phyloP scores from a whole-genome alignment of 164 flowering plant species.

The Chimonanthus praecox region DNA sequence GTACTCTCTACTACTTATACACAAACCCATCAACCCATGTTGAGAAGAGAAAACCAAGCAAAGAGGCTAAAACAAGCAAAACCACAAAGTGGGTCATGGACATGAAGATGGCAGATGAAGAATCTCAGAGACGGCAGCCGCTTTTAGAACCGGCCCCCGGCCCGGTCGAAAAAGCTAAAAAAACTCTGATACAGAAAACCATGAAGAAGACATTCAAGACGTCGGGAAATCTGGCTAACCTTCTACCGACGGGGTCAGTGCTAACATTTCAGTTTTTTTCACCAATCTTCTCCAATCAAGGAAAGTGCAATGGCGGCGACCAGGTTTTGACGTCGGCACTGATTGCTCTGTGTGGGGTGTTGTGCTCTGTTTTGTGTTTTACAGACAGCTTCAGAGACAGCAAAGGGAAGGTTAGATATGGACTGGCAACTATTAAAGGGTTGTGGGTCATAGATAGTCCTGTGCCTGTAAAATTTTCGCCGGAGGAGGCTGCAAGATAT shows the following conservation, averaged over 20 bases:
- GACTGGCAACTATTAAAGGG: conserved; percentile 48
- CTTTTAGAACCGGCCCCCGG: conserved; percentile 4
- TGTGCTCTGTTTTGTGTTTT: conserved; percentile 49
- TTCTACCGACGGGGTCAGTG: conserved; percentile 30
- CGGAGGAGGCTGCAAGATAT: conserved; percentile 32
- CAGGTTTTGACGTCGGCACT: conserved; percentile 27
- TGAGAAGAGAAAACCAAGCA: background rate
- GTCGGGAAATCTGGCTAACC: conserved; percentile 28
- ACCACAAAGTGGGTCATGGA: conserved; percentile 12
- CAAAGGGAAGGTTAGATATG: conserved; percentile 56
- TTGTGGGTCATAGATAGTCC: conserved; percentile 54
- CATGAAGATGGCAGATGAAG: conserved; percentile 11
- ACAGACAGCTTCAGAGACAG: conserved; percentile 63
- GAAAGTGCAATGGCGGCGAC: conserved; percentile 31
- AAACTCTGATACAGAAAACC: conserved; percentile 16
- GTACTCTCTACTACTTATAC: background rate
- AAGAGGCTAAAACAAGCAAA: background rate
- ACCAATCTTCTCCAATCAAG: conserved; percentile 36
- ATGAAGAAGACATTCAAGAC: conserved; percentile 20
- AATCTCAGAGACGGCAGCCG: conserved; percentile 2
- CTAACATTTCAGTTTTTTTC: conserved; percentile 36
- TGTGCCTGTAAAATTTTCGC: conserved; percentile 5
- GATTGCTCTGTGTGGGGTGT: conserved; percentile 31
- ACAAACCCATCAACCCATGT: background rate
- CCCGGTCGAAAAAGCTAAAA: background rate